A percentile compares a stretch with the other conserved stretches of the same genome.
phyloP scores from a whole-genome alignment of 2,329 filamentous ascomycete species.

The Thelonectria olida region DNA sequence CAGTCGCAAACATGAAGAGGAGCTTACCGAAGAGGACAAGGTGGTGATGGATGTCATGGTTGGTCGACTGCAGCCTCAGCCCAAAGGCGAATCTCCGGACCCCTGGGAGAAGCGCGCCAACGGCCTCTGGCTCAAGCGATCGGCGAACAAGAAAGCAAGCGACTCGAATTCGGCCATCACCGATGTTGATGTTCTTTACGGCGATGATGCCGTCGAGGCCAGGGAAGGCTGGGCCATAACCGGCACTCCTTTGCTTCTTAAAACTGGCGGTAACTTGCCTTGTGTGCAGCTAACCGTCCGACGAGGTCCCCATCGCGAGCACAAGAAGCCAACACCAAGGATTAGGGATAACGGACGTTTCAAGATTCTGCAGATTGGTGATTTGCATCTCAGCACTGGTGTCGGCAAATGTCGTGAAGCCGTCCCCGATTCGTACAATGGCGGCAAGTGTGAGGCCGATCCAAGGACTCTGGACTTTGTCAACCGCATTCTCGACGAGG shows the following conservation, averaged over 20 bases:
- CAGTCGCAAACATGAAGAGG: slow-evolving; percentile 85
- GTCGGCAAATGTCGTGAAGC: slow-evolving; percentile 86
- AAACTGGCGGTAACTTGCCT: slow-evolving; percentile 67
- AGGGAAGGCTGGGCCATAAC: slow-evolving; percentile 85
- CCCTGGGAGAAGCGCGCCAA: slow-evolving; percentile 81
- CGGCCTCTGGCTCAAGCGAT: slow-evolving; percentile 85
- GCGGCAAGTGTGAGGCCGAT: slow-evolving; percentile 88
- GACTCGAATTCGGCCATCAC: slow-evolving; percentile 81
- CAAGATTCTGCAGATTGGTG: slow-evolving; percentile 97
- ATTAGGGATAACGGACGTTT: slow-evolving; percentile 92
- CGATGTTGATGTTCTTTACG: slow-evolving; percentile 86
- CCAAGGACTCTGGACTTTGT: slow-evolving; percentile 92
- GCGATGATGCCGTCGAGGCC: slow-evolving; percentile 90
- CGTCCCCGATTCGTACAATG: slow-evolving; percentile 76
- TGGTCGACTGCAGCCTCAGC: slow-evolving; percentile 73
- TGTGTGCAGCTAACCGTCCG: slow-evolving; percentile 82
- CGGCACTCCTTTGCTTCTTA: slow-evolving; percentile 77
- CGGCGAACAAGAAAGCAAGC: slow-evolving; percentile 75
- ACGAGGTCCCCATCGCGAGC: slow-evolving; percentile 71
- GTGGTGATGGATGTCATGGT: slow-evolving; percentile 84
- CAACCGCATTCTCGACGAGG: slow-evolving; percentile 82
- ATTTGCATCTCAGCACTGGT: slow-evolving; percentile 92
- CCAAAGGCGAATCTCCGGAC: slow-evolving; percentile 58
- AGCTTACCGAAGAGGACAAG: slow-evolving; percentile 76
- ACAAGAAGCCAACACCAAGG: slow-evolving; percentile 75